Base-by-base conservation (phyloP, 768 basidiomycete species). In the Tricholoma sp. region DNA sequence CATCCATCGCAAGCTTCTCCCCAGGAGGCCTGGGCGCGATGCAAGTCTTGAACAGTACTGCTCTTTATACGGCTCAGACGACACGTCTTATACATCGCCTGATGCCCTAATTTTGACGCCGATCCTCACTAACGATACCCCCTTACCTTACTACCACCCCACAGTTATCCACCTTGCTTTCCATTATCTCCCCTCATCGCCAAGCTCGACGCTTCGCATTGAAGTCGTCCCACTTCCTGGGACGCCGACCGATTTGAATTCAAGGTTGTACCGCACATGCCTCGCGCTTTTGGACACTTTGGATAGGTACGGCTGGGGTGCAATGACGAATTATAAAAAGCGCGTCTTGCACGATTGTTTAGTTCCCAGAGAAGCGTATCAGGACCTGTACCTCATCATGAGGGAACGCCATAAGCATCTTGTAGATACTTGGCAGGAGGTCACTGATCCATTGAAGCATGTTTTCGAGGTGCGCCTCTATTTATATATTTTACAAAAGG, bases 101-200 rank as follows among this genome's bases (percentile, higher is more conserved):
- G 14, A 59, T 64, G 54, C 60, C 35, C 74, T 91, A 19, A 72
- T 88, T 41, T 67, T 91, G 14, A 88, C 82, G 0, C 88, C 89
- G 0, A 74, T 89, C 52, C 50, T 81, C 50, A 62, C 68, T 4
- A 55, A 68, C 0, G 80, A 78, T 6, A 69, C 68, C 2, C 55
- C 74, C 0, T 71, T 97, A 2, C 96, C 96, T 0, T 98, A 91
- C 66, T 98, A 96, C 64, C 94, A 98, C 64, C 96, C 96, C 0
- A 65, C 85, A 1, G 91, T 96, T 8, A 72, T 70, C 2, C 87
- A 89, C 58, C 76, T 98, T 32, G 93, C 91, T 0, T 93, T 95
- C 66, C 83, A 85, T n/a, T 93, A 86, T 68, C 58, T 89, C 54
- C 47, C 69, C 32, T 35, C 34, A 5, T 66, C 67, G 14, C 57